These are phyloP conservation scores for Aspergillus alliaceus DNA, from an alignment of 2,329 filamentous ascomycete genomes.

Conservation along the genomic window DNA sequence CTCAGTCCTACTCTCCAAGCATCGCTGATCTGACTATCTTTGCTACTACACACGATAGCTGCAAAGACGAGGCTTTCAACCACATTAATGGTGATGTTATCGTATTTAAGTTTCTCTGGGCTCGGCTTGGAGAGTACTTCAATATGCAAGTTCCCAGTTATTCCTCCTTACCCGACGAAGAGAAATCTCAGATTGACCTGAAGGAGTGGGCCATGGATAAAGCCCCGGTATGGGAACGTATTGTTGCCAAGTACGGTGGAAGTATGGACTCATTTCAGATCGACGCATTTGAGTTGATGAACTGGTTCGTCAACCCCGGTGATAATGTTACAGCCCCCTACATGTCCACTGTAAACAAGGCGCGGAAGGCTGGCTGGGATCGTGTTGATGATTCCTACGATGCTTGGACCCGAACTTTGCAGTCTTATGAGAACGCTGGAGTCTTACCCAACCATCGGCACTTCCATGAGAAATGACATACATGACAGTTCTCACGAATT, in stretches of 20 bases:
- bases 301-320: not conserved
- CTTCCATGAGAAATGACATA: too few species aligned
- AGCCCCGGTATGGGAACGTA: slow-evolving; percentile 4
- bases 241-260: slow-evolving; percentile 11
- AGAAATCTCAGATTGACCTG: not conserved
- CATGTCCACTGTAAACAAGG: not conserved
- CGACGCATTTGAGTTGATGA: not conserved
- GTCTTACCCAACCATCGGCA: not conserved
- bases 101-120: slow-evolving; percentile 1
- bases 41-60: slow-evolving; percentile 1
- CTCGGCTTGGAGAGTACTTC: not conserved
- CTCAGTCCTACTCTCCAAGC: slow-evolving; percentile 1
- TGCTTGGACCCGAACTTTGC: not conserved
- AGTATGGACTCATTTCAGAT: not conserved
- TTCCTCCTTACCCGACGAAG: not conserved
- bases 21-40: slow-evolving; percentile 6
- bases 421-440: not conserved
- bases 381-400: not conserved
- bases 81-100: slow-evolving; percentile 3
- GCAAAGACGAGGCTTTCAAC: slow-evolving; percentile 6
- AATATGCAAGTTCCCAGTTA: not conserved
- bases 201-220: slow-evolving; percentile 9
- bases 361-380: not conserved
- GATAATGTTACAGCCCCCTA: not conserved
- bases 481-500: too few species aligned